These are phyloP conservation scores for Blastomyces emzantsi DNA, from an alignment of 2,329 filamentous ascomycete species.

Conservation along the genomic window DNA sequence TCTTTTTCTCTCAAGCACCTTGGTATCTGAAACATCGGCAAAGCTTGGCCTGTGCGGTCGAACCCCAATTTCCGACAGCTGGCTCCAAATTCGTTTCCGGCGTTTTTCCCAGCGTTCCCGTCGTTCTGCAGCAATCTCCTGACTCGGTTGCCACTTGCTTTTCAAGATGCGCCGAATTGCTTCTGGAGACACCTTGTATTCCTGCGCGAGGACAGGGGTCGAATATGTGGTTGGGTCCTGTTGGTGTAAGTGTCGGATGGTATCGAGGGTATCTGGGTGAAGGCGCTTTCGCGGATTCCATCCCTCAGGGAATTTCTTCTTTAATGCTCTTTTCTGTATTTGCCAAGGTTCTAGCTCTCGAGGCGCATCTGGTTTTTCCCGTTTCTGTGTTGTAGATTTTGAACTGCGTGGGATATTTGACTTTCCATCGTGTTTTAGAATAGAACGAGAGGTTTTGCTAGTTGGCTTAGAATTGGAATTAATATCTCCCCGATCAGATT, in stretches of 20 bases:
- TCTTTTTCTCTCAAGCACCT: conserved; percentile 21
- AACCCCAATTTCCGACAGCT: conserved; percentile 43
- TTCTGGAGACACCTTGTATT: conserved; percentile 82
- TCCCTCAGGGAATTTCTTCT: conserved; percentile 65
- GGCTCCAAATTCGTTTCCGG: conserved; percentile 39
- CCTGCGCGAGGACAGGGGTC: conserved; percentile 59
- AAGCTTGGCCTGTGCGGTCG: conserved; percentile 45
- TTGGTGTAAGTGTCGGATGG: conserved; percentile 71
- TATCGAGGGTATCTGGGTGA: conserved; percentile 85
- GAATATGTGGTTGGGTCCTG: conserved; percentile 71
- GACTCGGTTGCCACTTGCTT: conserved; percentile 39
- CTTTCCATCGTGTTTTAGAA: background rate
- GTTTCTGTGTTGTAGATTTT: conserved; percentile 14
- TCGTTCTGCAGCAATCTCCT: conserved; percentile 32
- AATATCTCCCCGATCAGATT: background rate
- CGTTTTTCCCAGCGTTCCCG: conserved; percentile 38
- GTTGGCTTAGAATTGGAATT: background rate
- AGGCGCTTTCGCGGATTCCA: conserved; percentile 81
- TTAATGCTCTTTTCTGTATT: conserved; percentile 63
- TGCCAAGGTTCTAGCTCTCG: conserved; percentile 53
- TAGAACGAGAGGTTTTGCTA: background rate
- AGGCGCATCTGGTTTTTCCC: background rate
- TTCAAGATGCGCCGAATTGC: conserved; percentile 77
- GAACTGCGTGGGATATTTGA: background rate
- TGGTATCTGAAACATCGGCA: conserved; percentile 20